phyloP scores from a whole-genome alignment of 1,139 yeast genomes.

The Kodamaea plutei region DNA sequence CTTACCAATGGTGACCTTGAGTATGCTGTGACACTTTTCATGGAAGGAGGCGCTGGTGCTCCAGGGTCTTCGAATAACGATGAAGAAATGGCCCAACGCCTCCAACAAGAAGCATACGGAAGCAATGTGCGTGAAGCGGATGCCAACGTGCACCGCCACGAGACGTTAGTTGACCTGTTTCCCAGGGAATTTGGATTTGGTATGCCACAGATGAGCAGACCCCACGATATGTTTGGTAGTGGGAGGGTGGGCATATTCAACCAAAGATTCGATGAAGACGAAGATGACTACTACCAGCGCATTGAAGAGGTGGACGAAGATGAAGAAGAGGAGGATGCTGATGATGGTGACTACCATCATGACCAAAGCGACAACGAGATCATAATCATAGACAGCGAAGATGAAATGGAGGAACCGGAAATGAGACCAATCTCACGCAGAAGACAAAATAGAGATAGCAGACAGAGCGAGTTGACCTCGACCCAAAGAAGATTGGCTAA shows the following conservation, averaged over 20 bases:
- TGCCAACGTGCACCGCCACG: conserved; percentile 77
- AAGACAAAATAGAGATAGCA: conserved; percentile 23
- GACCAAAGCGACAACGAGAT: conserved; percentile 19
- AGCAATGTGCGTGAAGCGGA: conserved; percentile 57
- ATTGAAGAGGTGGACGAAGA: conserved; percentile 14
- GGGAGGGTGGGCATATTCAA: conserved; percentile 43
- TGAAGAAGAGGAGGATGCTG: conserved; percentile 19
- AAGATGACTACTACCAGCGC: conserved; percentile 21
- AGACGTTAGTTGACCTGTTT: conserved; percentile 57
- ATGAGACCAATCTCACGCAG: conserved; percentile 20
- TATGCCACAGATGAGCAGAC: conserved; percentile 16
- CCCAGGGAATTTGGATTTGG: conserved; percentile 11
- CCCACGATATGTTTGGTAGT: conserved; percentile 39
- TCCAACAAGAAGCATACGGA: conserved; percentile 62
- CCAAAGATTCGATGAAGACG: conserved; percentile 38
- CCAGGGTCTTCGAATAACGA: conserved; percentile 36
- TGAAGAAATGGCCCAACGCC: conserved; percentile 56
- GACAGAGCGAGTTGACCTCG: conserved; percentile 42
- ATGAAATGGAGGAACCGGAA: conserved; percentile 13
- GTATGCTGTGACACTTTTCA: conserved; percentile 77
- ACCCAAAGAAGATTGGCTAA: conserved; percentile 73
- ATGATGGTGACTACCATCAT: conserved; percentile 16
- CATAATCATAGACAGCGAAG: conserved; percentile 29
- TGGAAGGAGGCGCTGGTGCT: conserved; percentile 44
- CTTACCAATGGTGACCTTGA: conserved; percentile 79